These are phyloP conservation scores for Cordyceps sp. DNA, from an alignment of 2,329 filamentous ascomycete genomes.

Conservation along the genomic window DNA sequence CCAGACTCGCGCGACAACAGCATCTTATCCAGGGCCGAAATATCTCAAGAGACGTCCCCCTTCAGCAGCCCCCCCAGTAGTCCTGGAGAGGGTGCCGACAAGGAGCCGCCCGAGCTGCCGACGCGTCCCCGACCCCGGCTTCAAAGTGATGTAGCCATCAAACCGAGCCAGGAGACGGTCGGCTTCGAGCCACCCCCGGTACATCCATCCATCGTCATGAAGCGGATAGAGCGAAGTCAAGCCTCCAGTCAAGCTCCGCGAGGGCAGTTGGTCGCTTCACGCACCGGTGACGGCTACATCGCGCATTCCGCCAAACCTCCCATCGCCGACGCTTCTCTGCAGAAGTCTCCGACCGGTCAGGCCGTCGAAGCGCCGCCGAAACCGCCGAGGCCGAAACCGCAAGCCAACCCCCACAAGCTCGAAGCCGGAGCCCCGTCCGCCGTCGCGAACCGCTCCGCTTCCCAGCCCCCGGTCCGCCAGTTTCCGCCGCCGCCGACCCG, in stretches of 20 bases:
- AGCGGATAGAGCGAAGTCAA: constrained; percentile 26
- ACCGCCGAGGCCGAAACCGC: constrained; percentile 22
- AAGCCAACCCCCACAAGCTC: constrained; percentile 6
- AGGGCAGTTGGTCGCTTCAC: constrained; percentile 20
- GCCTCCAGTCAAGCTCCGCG: constrained; percentile 23
- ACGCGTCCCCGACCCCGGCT: constrained; percentile 30
- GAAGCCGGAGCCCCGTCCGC: constrained; percentile 5
- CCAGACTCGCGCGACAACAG: constrained; percentile 5
- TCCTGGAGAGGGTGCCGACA: constrained; percentile 31
- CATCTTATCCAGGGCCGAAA: constrained; percentile 5
- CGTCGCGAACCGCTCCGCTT: constrained; percentile 10
- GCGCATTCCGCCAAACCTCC: constrained; percentile 32
- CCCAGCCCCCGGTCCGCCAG: constrained; percentile 12
- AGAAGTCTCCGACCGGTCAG: constrained; percentile 5
- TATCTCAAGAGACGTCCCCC: constrained; percentile 44
- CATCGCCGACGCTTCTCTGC: constrained; percentile 8
- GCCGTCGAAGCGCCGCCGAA: constrained; percentile 21
- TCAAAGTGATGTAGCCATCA: constrained; percentile 7
- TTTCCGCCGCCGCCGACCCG: constrained; percentile 14
- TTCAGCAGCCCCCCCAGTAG: constrained; percentile 78
- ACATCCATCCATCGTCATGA: constrained; percentile 29
- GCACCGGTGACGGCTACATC: constrained; percentile 26
- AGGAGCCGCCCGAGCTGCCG: constrained; percentile 31
- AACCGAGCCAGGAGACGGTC: constrained; percentile 7
- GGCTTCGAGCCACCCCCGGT: constrained; percentile 34